Percentiles rank a stretch among this genome's conserved stretches.
Evolutionary conservation across 176 grass and related monocot species (phyloP).

Genomic region (Aegilops speltoides): DNA sequence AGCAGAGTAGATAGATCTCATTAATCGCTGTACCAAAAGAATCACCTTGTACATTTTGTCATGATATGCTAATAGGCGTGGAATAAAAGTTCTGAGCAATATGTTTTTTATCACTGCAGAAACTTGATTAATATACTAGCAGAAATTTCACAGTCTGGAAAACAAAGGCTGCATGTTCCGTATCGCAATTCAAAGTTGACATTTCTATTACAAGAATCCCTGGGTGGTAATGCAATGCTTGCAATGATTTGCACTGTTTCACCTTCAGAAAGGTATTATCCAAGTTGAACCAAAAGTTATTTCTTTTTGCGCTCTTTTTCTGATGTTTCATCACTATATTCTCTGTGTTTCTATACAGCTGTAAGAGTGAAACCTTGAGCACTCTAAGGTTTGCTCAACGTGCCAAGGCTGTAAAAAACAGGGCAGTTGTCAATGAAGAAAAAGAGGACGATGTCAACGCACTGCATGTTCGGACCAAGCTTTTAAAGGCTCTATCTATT

Average conservation of each 20-base stretch:
- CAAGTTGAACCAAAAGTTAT: neutral
- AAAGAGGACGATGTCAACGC: conserved; percentile 80
- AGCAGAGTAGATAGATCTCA: neutral
- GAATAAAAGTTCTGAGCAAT: conserved; percentile 1
- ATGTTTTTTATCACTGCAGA: conserved; percentile 46
- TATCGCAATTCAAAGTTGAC: conserved; percentile 94
- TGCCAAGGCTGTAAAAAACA: conserved; percentile 92
- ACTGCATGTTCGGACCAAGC: conserved; percentile 66
- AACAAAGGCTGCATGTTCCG: conserved; percentile 69
- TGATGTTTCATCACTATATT: neutral
- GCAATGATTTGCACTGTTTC: conserved; percentile 96
- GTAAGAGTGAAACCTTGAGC: conserved; percentile 85
- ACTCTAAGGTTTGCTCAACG: conserved; percentile 95
- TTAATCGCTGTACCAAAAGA: neutral
- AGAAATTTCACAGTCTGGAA: conserved; percentile 85
- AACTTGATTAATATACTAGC: conserved; percentile 95
- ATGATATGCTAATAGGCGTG: neutral
- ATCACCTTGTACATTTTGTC: neutral
- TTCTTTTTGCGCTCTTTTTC: neutral
- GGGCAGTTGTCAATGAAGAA: conserved; percentile 84
- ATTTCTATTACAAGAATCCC: conserved; percentile 93
- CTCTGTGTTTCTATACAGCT: conserved; percentile 49
- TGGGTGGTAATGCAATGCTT: conserved; percentile 94
- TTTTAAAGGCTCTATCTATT: conserved; percentile 59
- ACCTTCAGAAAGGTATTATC: conserved; percentile 64